phyloP scores from a whole-genome alignment of 345 rosid species.

The Eucalyptus melliodora region DNA sequence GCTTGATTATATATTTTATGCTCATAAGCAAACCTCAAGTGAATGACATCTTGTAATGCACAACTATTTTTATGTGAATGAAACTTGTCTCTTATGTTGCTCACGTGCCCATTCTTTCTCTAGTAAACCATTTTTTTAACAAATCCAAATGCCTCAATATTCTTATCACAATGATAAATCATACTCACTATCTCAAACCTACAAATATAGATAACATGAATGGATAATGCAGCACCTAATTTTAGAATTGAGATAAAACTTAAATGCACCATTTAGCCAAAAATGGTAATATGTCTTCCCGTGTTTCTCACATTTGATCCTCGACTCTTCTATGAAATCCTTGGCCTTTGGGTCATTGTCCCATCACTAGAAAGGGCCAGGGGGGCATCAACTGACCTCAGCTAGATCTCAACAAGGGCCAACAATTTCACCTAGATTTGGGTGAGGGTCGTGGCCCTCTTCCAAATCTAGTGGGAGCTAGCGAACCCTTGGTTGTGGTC shows the following conservation, averaged over 20 bases:
- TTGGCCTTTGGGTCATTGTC: neutral
- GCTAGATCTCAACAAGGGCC: too few species aligned
- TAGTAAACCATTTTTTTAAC: neutral
- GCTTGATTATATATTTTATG: too few species aligned
- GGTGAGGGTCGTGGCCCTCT: neutral
- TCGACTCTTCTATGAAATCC: neutral
- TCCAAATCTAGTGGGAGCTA: neutral
- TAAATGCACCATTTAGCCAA: too few species aligned
- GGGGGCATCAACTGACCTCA: neutral
- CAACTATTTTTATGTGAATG: neutral
- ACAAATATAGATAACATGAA: too few species aligned
- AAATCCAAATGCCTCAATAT: too few species aligned
- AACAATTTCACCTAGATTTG: neutral
- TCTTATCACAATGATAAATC: too few species aligned
- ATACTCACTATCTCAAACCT: too few species aligned
- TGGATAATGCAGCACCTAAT: too few species aligned
- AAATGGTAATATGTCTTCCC: too few species aligned
- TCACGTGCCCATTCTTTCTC: neutral
- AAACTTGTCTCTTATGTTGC: neutral
- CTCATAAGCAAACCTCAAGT: neutral
- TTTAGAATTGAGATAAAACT: too few species aligned
- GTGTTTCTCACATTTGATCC: too few species aligned
- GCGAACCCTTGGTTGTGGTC: fast-evolving
- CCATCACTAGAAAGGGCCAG: neutral
- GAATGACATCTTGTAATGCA: neutral